phyloP scores from a whole-genome alignment of 2,329 filamentous ascomycete genomes.

The Chaetomiaceae sp. region DNA sequence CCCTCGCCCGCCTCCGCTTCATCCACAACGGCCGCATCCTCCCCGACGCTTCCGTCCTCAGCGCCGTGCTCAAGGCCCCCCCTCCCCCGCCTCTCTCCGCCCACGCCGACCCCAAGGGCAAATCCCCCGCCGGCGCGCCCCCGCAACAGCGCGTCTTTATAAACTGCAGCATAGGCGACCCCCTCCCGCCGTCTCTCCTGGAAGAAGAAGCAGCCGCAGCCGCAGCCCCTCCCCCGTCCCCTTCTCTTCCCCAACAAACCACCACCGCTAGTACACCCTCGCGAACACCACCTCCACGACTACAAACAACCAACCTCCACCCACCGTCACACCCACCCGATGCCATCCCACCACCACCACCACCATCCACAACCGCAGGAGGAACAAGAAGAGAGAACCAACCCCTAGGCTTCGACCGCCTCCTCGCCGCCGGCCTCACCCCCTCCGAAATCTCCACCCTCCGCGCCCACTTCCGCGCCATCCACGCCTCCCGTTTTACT shows the following conservation, averaged over 20 bases:
- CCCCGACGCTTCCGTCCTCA: slow-evolving; percentile 65
- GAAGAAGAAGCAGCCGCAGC: slow-evolving; percentile 53
- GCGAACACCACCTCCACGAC: slow-evolving; percentile 15
- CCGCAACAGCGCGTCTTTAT: slow-evolving; percentile 65
- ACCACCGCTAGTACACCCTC: slow-evolving; percentile 16
- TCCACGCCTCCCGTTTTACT: slow-evolving; percentile 76
- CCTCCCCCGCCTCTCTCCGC: slow-evolving; percentile 47
- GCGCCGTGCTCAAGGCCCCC: slow-evolving; percentile 61
- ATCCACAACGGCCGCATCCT: slow-evolving; percentile 88
- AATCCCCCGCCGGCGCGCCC: slow-evolving; percentile 51
- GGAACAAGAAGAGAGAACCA: slow-evolving; percentile 35
- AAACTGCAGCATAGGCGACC: slow-evolving; percentile 85
- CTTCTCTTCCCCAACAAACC: slow-evolving; percentile 1
- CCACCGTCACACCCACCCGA: slow-evolving; percentile 31
- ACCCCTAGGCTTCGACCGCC: slow-evolving; percentile 79
- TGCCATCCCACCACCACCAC: too few relatives aligned
- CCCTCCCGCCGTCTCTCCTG: slow-evolving; percentile 65
- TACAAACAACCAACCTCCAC: background rate
- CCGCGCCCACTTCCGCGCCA: slow-evolving; percentile 81
- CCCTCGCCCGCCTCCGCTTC: slow-evolving; percentile 71
- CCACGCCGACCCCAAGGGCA: slow-evolving; percentile 53
- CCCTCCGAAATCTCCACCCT: slow-evolving; percentile 77
- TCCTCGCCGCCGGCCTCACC: slow-evolving; percentile 78
- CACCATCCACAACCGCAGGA: slow-evolving; percentile 4
- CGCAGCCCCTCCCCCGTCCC: slow-evolving; percentile 21